Percentiles rank a stretch among this genome's conserved stretches.
Evolutionary conservation across 371 early-diverging fungal species (phyloP).

Genomic region (Smittium culicis): DNA sequence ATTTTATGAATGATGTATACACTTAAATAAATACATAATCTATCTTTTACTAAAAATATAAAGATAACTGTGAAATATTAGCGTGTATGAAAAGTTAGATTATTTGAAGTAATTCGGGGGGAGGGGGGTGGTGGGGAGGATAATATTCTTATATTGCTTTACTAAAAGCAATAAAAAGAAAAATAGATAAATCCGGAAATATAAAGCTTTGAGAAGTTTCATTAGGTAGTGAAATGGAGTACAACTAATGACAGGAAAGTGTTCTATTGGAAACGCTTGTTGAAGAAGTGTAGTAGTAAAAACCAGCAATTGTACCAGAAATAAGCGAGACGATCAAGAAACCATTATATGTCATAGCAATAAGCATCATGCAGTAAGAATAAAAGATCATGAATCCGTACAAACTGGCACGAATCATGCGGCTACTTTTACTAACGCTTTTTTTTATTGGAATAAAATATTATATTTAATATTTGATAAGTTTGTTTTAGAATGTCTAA

Average conservation of each 20-base stretch:
- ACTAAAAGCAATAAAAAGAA: too few relatives aligned
- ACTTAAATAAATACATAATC: too few relatives aligned
- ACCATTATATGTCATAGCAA: slow-evolving; percentile 77
- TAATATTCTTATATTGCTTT: too few relatives aligned
- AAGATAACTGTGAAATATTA: too few relatives aligned
- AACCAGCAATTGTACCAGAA: slow-evolving; percentile 55
- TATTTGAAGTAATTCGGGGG: too few relatives aligned
- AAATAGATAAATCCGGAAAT: too few relatives aligned
- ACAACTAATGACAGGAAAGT: slow-evolving; percentile 8
- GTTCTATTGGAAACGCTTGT: neutral
- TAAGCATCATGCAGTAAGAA: slow-evolving; percentile 67
- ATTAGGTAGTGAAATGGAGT: too few relatives aligned
- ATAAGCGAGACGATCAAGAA: slow-evolving; percentile 54
- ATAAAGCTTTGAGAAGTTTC: too few relatives aligned
- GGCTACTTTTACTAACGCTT: slow-evolving; percentile 24
- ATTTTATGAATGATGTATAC: too few relatives aligned
- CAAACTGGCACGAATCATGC: slow-evolving; percentile 37
- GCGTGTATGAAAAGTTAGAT: too few relatives aligned
- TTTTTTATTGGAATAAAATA: neutral
- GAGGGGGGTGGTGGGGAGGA: too few relatives aligned
- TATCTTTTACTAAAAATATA: too few relatives aligned
- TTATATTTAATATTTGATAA: neutral
- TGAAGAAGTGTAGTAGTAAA: slow-evolving; percentile 43
- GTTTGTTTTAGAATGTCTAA: slow-evolving; percentile 1
- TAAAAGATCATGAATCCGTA: slow-evolving; percentile 52